Conservation (phyloP, 2,329 filamentous ascomycete genomes). For the Zarea fungicola region DNA sequence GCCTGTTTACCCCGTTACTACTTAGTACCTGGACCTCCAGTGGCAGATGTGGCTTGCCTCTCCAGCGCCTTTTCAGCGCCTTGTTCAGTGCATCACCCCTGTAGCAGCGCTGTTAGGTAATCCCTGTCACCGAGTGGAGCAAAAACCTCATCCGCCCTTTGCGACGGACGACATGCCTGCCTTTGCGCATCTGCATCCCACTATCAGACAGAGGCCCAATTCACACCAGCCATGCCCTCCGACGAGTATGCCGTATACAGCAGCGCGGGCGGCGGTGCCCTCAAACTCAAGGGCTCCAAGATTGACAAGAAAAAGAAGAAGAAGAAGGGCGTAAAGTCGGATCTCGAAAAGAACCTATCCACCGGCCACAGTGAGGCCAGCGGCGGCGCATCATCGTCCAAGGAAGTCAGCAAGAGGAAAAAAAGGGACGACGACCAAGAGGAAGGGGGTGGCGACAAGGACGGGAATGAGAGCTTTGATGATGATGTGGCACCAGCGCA, state of each 20-base stretch:
- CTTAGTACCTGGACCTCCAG: too few relatives aligned
- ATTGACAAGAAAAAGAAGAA: slow-evolving; percentile 61
- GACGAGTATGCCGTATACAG: slow-evolving; percentile 67
- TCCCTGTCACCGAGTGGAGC: background rate
- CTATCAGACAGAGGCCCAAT: background rate
- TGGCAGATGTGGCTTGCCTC: too few relatives aligned
- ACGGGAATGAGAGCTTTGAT: slow-evolving; percentile 14
- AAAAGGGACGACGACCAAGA: slow-evolving; percentile 23
- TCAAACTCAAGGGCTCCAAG: slow-evolving; percentile 79
- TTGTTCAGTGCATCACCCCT: background rate
- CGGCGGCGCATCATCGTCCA: slow-evolving; percentile 21
- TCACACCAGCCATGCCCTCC: slow-evolving; percentile 52
- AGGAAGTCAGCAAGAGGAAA: slow-evolving; percentile 24
- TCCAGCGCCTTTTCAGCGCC: background rate
- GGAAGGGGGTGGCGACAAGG: slow-evolving; percentile 29
- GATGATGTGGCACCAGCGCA: slow-evolving; percentile 24
- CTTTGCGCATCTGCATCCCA: background rate
- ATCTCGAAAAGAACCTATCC: slow-evolving; percentile 44
- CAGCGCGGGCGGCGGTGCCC: slow-evolving; percentile 64
- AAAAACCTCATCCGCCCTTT: background rate
- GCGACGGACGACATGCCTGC: background rate
- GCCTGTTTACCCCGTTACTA: too few relatives aligned
- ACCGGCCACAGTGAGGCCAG: too few relatives aligned
- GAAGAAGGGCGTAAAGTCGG: slow-evolving; percentile 43
- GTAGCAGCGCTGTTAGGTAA: background rate